These are phyloP conservation scores for Chloris gayana DNA, from an alignment of 176 grass and related monocot species.

Conservation along the genomic window DNA sequence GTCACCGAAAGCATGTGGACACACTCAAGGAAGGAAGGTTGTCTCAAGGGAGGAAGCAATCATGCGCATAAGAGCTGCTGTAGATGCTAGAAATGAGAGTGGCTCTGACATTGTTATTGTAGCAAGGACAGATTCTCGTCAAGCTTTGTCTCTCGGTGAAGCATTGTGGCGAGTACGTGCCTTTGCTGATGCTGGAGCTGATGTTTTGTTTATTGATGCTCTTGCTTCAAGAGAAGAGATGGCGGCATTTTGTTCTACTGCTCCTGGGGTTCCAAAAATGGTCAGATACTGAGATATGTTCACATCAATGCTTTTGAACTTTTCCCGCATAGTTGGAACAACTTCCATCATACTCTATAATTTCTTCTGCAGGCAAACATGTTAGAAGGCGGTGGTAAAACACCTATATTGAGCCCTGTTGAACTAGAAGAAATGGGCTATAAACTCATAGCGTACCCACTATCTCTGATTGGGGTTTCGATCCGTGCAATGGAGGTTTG, in stretches of 20 bases:
- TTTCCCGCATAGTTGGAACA: conserved; percentile 5
- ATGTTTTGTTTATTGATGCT: conserved; percentile 93
- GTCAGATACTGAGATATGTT: conserved; percentile 43
- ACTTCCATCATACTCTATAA: neutral
- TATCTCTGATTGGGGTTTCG: conserved; percentile 92
- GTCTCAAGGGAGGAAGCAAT: conserved; percentile 87
- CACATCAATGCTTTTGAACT: neutral
- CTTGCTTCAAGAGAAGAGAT: conserved; percentile 96
- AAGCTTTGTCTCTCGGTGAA: conserved; percentile 90
- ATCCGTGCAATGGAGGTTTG: conserved; percentile 99
- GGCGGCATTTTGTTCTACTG: conserved; percentile 71
- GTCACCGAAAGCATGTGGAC: conserved; percentile 95
- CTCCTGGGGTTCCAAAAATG: conserved; percentile 93
- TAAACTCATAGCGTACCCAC: conserved; percentile 79
- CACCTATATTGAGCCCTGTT: conserved; percentile 84
- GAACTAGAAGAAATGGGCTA: conserved; percentile 91
- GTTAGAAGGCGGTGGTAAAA: conserved; percentile 98
- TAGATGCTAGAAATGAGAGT: conserved; percentile 88
- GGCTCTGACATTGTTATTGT: conserved; percentile 98
- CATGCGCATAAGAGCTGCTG: conserved; percentile 89
- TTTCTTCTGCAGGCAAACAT: conserved; percentile 79
- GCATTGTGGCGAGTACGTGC: conserved; percentile 78
- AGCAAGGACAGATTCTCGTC: conserved; percentile 84
- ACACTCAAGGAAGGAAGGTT: conserved; percentile 94
- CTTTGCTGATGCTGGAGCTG: conserved; percentile 91